Percentiles rank a stretch among this genome's conserved stretches.
These are phyloP conservation scores for Tuber borchii DNA, from an alignment of 495 filamentous ascomycete genomes.

Conservation along the genomic window DNA sequence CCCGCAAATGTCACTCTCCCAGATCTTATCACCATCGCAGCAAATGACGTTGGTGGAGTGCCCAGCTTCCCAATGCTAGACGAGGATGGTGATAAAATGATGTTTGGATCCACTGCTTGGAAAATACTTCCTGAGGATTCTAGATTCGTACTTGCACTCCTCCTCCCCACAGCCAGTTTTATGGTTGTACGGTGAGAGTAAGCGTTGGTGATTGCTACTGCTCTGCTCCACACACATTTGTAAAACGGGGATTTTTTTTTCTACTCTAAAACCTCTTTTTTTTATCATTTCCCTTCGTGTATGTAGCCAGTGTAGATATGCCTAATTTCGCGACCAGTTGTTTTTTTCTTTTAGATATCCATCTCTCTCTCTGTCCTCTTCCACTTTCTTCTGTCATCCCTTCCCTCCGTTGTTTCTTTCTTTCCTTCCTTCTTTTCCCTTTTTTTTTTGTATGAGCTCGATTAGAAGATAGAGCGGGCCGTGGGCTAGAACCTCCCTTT, in stretches of 20 bases:
- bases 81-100: slow-evolving; percentile 14
- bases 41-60: slow-evolving; percentile 6
- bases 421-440: neutral
- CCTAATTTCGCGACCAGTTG: neutral
- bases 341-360: no score
- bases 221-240: neutral
- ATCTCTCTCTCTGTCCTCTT: no score
- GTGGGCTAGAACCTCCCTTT: neutral
- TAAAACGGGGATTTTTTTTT: neutral
- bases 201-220: neutral
- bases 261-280: neutral
- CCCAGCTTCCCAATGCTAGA: slow-evolving; percentile 13
- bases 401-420: no score
- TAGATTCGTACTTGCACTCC: neutral
- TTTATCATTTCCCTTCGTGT: neutral
- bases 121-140: neutral
- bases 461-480: neutral
- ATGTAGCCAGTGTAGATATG: neutral
- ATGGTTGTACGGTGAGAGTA: neutral
- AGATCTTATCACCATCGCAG: neutral
- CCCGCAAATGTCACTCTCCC: slow-evolving; percentile 10
- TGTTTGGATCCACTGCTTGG: slow-evolving; percentile 3
- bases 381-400: no score
- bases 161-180: neutral
- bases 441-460: neutral